A percentile compares a stretch with the other conserved stretches of the same genome.
Evolutionary conservation across 345 rosid species (phyloP).

Genomic region (Pugionium dolabratum): DNA sequence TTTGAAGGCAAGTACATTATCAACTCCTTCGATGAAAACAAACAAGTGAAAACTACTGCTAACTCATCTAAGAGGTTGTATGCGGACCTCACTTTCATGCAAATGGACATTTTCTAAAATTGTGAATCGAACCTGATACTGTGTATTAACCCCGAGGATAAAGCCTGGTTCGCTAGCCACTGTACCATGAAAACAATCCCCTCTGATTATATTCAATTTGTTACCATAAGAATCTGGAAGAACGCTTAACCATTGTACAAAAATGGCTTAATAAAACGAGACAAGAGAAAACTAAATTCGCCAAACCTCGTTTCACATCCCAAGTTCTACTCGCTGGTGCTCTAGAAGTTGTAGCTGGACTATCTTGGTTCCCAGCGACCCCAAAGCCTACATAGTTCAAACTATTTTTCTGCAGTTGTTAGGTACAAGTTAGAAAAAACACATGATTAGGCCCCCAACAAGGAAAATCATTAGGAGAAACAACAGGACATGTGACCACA

Average conservation of each 20-base stretch:
- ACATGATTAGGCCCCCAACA: conserved; percentile 10
- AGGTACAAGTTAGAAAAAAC: conserved; percentile 23
- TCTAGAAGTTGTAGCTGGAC: conserved; percentile 42
- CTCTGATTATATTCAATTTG: conserved; percentile 30
- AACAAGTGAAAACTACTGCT: conserved; percentile 6
- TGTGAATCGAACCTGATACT: conserved; percentile 47
- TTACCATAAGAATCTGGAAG: conserved; percentile 47
- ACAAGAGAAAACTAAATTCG: neutral
- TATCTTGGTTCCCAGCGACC: conserved; percentile 34
- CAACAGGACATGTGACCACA: conserved; percentile 26
- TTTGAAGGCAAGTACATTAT: neutral
- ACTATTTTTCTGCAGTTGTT: conserved; percentile 48
- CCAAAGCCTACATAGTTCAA: conserved; percentile 35
- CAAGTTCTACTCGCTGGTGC: conserved; percentile 31
- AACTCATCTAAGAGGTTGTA: neutral
- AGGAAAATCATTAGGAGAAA: conserved; percentile 11
- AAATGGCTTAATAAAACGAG: conserved; percentile 2
- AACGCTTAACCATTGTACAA: conserved; percentile 10
- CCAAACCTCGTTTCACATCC: conserved; percentile 45
- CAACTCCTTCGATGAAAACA: conserved; percentile 3
- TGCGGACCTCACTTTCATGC: conserved; percentile 5
- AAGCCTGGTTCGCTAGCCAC: conserved; percentile 28
- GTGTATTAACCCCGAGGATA: conserved; percentile 31
- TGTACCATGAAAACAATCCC: conserved; percentile 35
- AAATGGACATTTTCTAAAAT: neutral